Evolutionary conservation across 345 rosid species (phyloP).

Genomic region (Syzygium jambos): DNA sequence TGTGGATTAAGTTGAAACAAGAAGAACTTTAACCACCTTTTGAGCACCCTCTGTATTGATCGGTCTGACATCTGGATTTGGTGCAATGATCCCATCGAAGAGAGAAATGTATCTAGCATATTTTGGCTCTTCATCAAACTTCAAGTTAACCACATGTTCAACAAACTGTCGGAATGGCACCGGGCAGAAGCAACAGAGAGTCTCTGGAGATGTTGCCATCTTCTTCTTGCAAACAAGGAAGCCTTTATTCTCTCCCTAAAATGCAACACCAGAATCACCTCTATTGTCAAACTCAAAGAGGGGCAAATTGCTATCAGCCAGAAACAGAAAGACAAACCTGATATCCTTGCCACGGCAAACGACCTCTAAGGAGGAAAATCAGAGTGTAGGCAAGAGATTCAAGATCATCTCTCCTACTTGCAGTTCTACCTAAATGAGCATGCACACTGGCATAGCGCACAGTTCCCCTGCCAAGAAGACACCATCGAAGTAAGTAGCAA

Average conservation of each 20-base stretch:
- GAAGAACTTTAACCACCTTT: conserved; percentile 22
- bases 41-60: conserved; percentile 44
- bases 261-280: not conserved
- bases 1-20: not conserved
- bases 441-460: conserved; percentile 58
- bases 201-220: conserved; percentile 51
- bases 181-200: conserved; percentile 49
- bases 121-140: conserved; percentile 54
- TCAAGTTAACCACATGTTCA: conserved; percentile 50
- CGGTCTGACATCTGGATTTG: conserved; percentile 26
- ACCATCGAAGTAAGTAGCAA: not conserved
- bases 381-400: conserved; percentile 58
- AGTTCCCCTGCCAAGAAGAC: conserved; percentile 35
- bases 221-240: conserved; percentile 68
- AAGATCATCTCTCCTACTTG: conserved; percentile 51
- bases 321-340: conserved; percentile 21
- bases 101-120: conserved; percentile 42
- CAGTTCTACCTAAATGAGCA: conserved; percentile 55
- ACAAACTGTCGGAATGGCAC: conserved; percentile 36
- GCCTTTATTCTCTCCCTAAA: conserved; percentile 61
- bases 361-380: conserved; percentile 50
- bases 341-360: conserved; percentile 61
- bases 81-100: conserved; percentile 29
- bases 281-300: not conserved
- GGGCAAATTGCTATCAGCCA: not conserved